Percentiles rank a stretch among this genome's conserved stretches.
phyloP scores from a whole-genome alignment of 2,329 filamentous ascomycete species.

The Pseudofabraea citricarpa region DNA sequence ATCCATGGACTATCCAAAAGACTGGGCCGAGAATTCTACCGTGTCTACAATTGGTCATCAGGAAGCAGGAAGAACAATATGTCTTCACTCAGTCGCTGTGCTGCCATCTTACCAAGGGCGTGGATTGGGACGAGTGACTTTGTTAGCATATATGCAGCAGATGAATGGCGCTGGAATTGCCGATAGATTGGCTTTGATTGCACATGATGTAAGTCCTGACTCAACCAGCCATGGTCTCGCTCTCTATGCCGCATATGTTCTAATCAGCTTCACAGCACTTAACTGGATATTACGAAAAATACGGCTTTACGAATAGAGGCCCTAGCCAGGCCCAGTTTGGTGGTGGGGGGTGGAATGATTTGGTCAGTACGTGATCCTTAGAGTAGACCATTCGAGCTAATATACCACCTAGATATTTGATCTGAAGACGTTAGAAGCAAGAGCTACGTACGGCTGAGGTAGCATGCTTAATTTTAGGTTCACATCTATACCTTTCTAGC shows the following conservation, averaged over 20 bases:
- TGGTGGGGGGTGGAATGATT: conserved; percentile 76
- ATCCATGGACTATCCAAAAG: conserved; percentile 68
- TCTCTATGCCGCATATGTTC: conserved; percentile 1
- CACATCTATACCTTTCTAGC: too few relatives aligned
- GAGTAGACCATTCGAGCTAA: neutral
- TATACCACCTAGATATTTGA: conserved; percentile 17
- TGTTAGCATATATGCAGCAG: conserved; percentile 73
- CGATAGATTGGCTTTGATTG: conserved; percentile 70
- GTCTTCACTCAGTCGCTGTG: conserved; percentile 78
- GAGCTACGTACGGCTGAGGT: conserved; percentile 24
- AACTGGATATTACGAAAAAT: conserved; percentile 69
- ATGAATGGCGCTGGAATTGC: conserved; percentile 67
- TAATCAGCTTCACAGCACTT: conserved; percentile 43
- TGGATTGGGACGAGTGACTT: conserved; percentile 67
- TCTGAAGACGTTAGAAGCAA: conserved; percentile 21
- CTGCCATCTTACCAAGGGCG: conserved; percentile 69
- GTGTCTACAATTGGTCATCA: conserved; percentile 60
- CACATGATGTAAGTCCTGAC: conserved; percentile 64
- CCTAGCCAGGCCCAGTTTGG: conserved; percentile 67
- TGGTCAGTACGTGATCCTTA: conserved; percentile 49
- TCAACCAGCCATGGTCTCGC: too few relatives aligned
- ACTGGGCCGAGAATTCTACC: conserved; percentile 51
- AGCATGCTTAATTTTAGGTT: too few relatives aligned
- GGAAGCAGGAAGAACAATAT: conserved; percentile 68
- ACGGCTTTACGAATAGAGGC: conserved; percentile 67